Evolutionary conservation across 805 yeast species (phyloP), one percentile per base, ranked within the genome.

Genomic region (Teunomyces barrocoloradensis): DNA sequence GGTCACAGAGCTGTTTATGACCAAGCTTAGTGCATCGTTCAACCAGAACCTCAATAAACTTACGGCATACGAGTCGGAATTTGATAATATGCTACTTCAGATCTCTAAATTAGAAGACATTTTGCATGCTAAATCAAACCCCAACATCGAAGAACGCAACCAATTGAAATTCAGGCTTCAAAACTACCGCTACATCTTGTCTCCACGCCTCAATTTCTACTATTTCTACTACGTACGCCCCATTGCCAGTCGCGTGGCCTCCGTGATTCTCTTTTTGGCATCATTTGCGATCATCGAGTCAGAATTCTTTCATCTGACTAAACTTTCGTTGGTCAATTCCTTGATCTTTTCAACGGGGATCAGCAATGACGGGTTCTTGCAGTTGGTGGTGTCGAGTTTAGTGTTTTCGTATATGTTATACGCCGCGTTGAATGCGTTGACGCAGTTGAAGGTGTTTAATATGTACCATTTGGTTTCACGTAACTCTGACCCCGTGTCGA

Each of bases 381-480:
- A 74, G 54, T 61, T 77, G 45, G 39, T 79, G 40, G 62, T 69
- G 5, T 73, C 82, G 1, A 48, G 58, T 13, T 61, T 79, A 29
- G 48, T 71, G 1, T 66, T 85, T 20, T 75, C 81, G 2, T 86
- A 81, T 64, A 87, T 89, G 90, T 74, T 87, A 49, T 53, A 80
- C n/a, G 72, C 84, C 25, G 77, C 94, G 1, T 73, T 86, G 59
- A 74, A 78, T 27, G 81, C 91, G 20, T 72, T 89, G 44, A 79
- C 91, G 3, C 76, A 79, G 41, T 74, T 88, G 49, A 81, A 83
- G 50, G 68, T 89, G 5, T 89, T 89, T 73, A 84, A 85, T 59
- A 75, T 85, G 63, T 89, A 87, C 61, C 90, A 86, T 51, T 73
- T 89, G 48, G 89, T 86, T 11, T 81, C 84, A 15, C 77, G 76